Evolutionary conservation across 179 eudicot genomes (phyloP), one percentile per base, ranked within the genome.

Genomic region (Camellia oleifera): DNA sequence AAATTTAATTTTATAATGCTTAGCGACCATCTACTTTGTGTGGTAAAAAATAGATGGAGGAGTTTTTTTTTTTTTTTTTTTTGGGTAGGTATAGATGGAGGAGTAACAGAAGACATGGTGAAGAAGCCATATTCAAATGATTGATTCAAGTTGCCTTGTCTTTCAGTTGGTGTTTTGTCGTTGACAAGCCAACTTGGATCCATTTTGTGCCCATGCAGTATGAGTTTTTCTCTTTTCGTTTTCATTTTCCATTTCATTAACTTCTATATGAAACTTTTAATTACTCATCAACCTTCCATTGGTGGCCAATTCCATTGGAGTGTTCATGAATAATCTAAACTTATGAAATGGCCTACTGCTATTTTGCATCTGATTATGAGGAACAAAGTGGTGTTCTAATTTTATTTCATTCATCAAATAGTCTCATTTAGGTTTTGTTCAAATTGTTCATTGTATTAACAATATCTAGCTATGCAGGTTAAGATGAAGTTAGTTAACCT

Each of bases 401-500:
- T 18, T 20, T 23, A 58, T 46, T 53, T 69, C 7, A 54, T 56
- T 40, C 12, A 11, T 32, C 1, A 32, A 32, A 32, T 1, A 32
- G 40, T 32, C 40, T 32, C 40, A 32, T 32, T 32, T 32, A 32
- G 40, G 40, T 32, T 32, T 32, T 32, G 61, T 54, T 4, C 10
- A 7, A 23, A 56, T 72, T 76, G 53, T 66, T 46, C 4, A 67
- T 40, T 42, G 23, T 69, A 75, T 76, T 89, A 63, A 92, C 77
- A 62, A 83, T 54, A 64, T 72, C 60, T 83, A 78, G 50, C 53
- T 23, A 32, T 32, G 82, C 96, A 96, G 98, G 96, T 95, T 77
- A 95, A 85, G 84, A 88, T 83, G 93, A 95, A 95, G 89, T 81
- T 95, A 82, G 84, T 78, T 60, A 87, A 73, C 82, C 62, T 86